Conservation (phyloP, 352 stramenopile species). For the Globisporangium irregulare region DNA sequence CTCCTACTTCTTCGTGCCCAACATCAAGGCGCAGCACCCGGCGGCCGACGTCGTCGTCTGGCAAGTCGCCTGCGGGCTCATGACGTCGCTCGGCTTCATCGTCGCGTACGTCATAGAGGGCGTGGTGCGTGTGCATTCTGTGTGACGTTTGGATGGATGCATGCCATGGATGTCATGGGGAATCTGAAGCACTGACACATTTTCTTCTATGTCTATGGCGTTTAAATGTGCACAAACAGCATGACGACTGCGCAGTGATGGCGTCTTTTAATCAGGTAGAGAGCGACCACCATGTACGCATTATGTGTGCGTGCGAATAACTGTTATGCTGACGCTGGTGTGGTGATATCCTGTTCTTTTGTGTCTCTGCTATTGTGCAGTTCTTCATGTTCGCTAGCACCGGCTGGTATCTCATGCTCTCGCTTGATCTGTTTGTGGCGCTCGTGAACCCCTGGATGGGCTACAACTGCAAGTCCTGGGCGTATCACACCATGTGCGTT, state of each 20-base stretch:
- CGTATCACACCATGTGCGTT: slow-evolving; percentile 77
- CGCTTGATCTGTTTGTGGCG: slow-evolving; percentile 77
- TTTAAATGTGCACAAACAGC: slow-evolving; percentile 5
- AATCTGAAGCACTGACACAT: neutral
- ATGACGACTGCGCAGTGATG: slow-evolving; percentile 49
- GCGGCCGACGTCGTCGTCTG: slow-evolving; percentile 75
- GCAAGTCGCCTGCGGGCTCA: slow-evolving; percentile 65
- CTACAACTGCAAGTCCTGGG: slow-evolving; percentile 83
- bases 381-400: slow-evolving; percentile 72
- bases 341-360: neutral
- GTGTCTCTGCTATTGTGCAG: slow-evolving; percentile 17
- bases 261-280: slow-evolving; percentile 64
- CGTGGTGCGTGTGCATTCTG: slow-evolving; percentile 22
- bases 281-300: neutral
- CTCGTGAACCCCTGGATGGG: slow-evolving; percentile 88
- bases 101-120: slow-evolving; percentile 42
- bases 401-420: slow-evolving; percentile 85
- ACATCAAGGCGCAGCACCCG: slow-evolving; percentile 78
- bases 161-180: too few species aligned
- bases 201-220: neutral
- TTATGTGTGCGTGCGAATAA: neutral
- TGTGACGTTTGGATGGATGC: neutral
- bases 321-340: too few species aligned
- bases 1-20: slow-evolving; percentile 71
- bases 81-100: slow-evolving; percentile 59